Conservation (phyloP, 108 stramenopile genomes). For the Stephanodiscus minutulus region DNA sequence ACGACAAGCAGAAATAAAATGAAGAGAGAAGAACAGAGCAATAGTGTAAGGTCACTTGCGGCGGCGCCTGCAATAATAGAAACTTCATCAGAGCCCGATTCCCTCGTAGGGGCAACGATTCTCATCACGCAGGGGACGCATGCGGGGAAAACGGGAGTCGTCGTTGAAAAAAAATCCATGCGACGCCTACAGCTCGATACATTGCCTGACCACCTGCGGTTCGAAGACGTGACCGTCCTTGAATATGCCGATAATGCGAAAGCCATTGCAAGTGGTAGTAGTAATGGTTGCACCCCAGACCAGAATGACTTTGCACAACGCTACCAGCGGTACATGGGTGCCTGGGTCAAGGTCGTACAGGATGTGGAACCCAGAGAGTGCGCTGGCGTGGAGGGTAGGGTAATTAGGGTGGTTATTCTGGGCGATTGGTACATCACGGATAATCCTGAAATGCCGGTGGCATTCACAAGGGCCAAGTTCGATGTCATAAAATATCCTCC, state of each 20-base stretch:
- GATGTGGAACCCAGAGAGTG: not conserved
- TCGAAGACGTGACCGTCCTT: slow-evolving; percentile 17
- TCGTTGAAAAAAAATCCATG: slow-evolving; percentile 5
- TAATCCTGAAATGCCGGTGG: slow-evolving; percentile 13
- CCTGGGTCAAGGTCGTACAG: slow-evolving; percentile 5
- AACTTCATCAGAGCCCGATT: not conserved
- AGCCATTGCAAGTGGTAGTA: not conserved
- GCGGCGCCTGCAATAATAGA: not conserved
- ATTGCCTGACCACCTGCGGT: not conserved
- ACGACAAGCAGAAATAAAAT: not conserved
- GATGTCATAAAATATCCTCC: slow-evolving; percentile 23
- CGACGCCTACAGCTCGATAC: slow-evolving; percentile 7
- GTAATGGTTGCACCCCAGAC: not conserved
- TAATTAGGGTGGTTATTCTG: slow-evolving; percentile 12
- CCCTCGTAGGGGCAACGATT: slow-evolving; percentile 15
- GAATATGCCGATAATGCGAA: not conserved
- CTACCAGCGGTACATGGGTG: slow-evolving; percentile 25
- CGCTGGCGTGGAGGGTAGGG: slow-evolving; percentile 11
- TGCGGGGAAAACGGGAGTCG: slow-evolving; percentile 1
- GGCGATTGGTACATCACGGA: slow-evolving; percentile 36
- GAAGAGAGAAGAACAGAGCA: not conserved
- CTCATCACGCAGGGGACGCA: not conserved
- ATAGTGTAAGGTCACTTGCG: not conserved
- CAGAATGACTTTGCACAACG: not conserved
- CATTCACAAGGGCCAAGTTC: slow-evolving; percentile 19